phyloP scores from a whole-genome alignment of 495 filamentous ascomycete species.

The Tetracladium setigerum region DNA sequence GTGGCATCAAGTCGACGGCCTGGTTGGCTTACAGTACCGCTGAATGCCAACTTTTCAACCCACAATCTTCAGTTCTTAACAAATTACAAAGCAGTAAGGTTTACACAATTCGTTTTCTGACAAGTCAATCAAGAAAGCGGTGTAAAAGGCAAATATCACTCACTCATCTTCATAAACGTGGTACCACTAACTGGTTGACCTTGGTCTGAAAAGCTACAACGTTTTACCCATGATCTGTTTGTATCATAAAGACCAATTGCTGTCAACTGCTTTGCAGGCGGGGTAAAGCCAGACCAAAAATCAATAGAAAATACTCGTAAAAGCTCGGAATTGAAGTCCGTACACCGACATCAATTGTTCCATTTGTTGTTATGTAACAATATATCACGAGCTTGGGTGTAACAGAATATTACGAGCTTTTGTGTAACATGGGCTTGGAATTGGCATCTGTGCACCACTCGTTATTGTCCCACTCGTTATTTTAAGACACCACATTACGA shows the following conservation, averaged over 20 bases:
- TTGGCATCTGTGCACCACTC: too few species aligned
- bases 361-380: background rate
- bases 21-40: background rate
- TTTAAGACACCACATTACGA: too few species aligned
- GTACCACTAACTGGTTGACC: too few species aligned
- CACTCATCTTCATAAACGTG: too few species aligned
- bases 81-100: background rate
- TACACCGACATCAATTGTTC: conserved; percentile 1
- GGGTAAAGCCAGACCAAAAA: conserved; percentile 2
- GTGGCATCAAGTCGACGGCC: conserved; percentile 1
- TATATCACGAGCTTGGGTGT: background rate
- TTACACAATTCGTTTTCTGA: background rate
- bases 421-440: too few species aligned
- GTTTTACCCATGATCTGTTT: too few species aligned
- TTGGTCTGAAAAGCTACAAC: background rate
- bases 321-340: conserved; percentile 2
- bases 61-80: conserved; percentile 2
- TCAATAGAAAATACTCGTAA: background rate
- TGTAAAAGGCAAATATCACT: too few species aligned
- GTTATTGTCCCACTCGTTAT: too few species aligned
- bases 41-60: conserved; percentile 1
- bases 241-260: background rate
- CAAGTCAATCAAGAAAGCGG: too few species aligned
- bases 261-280: background rate
- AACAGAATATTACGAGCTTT: background rate